Evolutionary conservation across 441 rosid genomes (phyloP).

Genomic region (Pelargonium australe): DNA sequence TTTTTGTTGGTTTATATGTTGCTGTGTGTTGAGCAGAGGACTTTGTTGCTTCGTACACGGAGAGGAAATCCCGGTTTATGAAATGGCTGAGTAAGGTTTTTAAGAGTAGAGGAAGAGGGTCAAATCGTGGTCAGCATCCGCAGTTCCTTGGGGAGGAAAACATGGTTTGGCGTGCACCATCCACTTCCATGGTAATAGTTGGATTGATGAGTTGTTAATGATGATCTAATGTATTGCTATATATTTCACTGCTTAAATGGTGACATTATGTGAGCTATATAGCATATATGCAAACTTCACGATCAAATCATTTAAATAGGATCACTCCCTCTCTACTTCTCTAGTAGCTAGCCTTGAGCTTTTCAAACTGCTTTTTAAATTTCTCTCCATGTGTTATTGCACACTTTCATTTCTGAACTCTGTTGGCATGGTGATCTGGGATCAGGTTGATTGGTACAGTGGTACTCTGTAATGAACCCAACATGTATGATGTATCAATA

Average conservation of each 20-base stretch:
- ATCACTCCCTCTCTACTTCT: too few species aligned
- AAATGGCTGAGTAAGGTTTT: constrained; percentile 88
- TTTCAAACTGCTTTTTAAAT: background rate
- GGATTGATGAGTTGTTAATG: background rate
- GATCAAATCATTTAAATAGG: background rate
- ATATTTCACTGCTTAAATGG: too few species aligned
- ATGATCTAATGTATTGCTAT: background rate
- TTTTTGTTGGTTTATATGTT: background rate
- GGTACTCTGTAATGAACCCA: background rate
- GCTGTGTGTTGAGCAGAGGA: constrained; percentile 53
- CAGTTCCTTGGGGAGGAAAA: constrained; percentile 74
- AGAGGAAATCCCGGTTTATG: constrained; percentile 75
- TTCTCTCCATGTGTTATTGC: background rate
- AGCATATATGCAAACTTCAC: background rate
- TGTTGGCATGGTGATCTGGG: background rate
- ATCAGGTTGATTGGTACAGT: background rate
- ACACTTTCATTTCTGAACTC: background rate
- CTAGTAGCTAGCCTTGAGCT: background rate
- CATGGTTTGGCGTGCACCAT: constrained; percentile 59
- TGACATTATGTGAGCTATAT: background rate
- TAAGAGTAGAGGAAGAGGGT: constrained; percentile 40
- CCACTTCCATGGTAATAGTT: constrained; percentile 53
- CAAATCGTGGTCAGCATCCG: constrained; percentile 40
- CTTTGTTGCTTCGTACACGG: constrained; percentile 58
- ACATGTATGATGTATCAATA: background rate